Percentiles rank a stretch among this genome's conserved stretches.
Evolutionary conservation across 306 rosid species (phyloP).

Genomic region (Dalbergia oliveri): DNA sequence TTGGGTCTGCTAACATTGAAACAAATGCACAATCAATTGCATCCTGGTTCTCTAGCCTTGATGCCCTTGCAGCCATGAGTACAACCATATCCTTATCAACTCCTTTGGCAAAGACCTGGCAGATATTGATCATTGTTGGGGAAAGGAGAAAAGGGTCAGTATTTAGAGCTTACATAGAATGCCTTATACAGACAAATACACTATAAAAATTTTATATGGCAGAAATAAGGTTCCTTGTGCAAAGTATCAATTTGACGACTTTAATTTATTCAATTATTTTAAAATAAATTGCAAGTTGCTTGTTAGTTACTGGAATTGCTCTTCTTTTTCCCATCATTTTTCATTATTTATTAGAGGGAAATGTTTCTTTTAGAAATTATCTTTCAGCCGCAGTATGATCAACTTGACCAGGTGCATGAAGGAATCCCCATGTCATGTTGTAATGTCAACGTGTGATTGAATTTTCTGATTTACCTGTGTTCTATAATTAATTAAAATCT

Average conservation of each 20-base stretch:
- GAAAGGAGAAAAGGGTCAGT: background rate
- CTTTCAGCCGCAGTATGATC: background rate
- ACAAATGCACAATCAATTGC: conserved; percentile 67
- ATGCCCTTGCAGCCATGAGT: conserved; percentile 72
- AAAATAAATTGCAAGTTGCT: background rate
- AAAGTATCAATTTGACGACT: background rate
- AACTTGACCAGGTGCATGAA: too few species aligned
- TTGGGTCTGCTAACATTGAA: conserved; percentile 66
- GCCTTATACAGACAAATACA: background rate
- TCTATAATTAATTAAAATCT: background rate
- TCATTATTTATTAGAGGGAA: background rate
- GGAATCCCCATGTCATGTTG: too few species aligned
- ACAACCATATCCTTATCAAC: conserved; percentile 64
- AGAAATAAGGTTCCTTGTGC: conserved; percentile 5
- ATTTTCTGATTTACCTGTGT: background rate
- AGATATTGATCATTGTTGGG: conserved; percentile 26
- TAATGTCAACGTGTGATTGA: background rate
- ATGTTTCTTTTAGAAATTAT: conserved; percentile 1
- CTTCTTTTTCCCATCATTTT: background rate
- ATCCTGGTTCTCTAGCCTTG: conserved; percentile 66
- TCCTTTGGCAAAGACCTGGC: conserved; percentile 59
- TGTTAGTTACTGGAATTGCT: conserved; percentile 15
- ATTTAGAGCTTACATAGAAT: background rate
- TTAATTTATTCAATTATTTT: too few species aligned
- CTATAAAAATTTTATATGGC: background rate